Evolutionary conservation across 2,329 filamentous ascomycete species (phyloP).

Genomic region (Malbranchea zuffiana): DNA sequence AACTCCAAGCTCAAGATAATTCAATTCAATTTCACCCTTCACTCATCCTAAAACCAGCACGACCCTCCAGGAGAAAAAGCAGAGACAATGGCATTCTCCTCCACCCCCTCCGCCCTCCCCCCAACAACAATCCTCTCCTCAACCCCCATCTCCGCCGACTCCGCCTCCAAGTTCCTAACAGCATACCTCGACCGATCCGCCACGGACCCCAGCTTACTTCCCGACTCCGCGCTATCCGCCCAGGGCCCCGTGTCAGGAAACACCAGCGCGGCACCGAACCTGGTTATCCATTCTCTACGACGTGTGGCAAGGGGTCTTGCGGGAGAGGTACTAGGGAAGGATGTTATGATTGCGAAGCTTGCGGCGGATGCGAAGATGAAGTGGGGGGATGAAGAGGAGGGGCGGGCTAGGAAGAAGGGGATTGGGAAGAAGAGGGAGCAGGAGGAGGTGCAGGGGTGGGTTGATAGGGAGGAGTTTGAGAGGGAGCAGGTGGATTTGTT

Average conservation of each 20-base stretch:
- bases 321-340: conserved; percentile 33
- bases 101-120: conserved; percentile 28
- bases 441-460: conserved; percentile 16
- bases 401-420: conserved; percentile 18
- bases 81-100: conserved; percentile 27
- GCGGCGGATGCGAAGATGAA: conserved; percentile 3
- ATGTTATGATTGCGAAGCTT: conserved; percentile 29
- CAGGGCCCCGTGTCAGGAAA: conserved; percentile 34
- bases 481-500: conserved; percentile 25
- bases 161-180: conserved; percentile 33
- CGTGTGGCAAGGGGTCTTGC: conserved; percentile 35
- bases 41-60: too few relatives aligned
- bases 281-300: conserved; percentile 36
- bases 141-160: conserved; percentile 27
- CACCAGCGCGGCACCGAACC: conserved; percentile 31
- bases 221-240: conserved; percentile 35
- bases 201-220: conserved; percentile 34
- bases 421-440: conserved; percentile 28
- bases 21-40: neutral
- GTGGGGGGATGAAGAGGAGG: conserved; percentile 26
- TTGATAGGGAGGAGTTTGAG: conserved; percentile 24
- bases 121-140: conserved; percentile 29
- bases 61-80: too few relatives aligned
- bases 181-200: conserved; percentile 34
- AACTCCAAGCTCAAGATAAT: neutral